phyloP scores from a whole-genome alignment of 345 rosid genomes.

The Pelargonium nanum region DNA sequence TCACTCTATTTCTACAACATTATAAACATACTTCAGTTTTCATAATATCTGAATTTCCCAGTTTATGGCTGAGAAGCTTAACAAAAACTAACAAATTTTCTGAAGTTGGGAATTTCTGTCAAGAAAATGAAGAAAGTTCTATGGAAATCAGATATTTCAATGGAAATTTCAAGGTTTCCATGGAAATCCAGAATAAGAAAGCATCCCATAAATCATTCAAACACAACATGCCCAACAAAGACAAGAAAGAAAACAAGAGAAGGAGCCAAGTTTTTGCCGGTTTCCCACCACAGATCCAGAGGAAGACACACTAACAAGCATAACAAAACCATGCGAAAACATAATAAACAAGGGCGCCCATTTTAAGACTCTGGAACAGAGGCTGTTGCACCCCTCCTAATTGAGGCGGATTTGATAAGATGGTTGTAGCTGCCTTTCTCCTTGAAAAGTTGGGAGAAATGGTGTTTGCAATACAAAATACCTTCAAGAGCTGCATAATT shows the following conservation, averaged over 20 bases:
- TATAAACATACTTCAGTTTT: too few relatives aligned
- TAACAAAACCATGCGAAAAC: too few relatives aligned
- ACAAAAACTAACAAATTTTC: too few relatives aligned
- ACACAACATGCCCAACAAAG: not conserved
- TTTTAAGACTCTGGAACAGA: slow-evolving; percentile 51
- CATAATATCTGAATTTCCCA: too few relatives aligned
- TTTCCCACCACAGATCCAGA: not conserved
- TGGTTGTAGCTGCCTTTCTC: slow-evolving; percentile 98
- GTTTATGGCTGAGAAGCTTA: too few relatives aligned
- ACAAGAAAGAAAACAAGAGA: not conserved
- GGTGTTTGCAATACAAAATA: slow-evolving; percentile 85
- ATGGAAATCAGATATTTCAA: not conserved
- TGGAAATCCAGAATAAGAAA: not conserved
- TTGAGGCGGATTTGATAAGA: slow-evolving; percentile 69
- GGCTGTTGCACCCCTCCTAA: slow-evolving; percentile 64
- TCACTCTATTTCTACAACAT: too few relatives aligned
- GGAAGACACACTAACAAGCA: not conserved
- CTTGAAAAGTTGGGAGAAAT: slow-evolving; percentile 93
- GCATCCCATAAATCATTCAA: not conserved
- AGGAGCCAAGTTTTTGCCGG: not conserved
- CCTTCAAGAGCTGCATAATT: slow-evolving; percentile 98
- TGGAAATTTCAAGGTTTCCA: not conserved
- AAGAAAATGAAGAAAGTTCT: too few relatives aligned
- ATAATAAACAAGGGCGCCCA: too few relatives aligned
- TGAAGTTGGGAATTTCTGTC: too few relatives aligned